Evolutionary conservation across 1,284 basidiomycete genomes (phyloP).

Genomic region (Melampsora abietis-canadensis): DNA sequence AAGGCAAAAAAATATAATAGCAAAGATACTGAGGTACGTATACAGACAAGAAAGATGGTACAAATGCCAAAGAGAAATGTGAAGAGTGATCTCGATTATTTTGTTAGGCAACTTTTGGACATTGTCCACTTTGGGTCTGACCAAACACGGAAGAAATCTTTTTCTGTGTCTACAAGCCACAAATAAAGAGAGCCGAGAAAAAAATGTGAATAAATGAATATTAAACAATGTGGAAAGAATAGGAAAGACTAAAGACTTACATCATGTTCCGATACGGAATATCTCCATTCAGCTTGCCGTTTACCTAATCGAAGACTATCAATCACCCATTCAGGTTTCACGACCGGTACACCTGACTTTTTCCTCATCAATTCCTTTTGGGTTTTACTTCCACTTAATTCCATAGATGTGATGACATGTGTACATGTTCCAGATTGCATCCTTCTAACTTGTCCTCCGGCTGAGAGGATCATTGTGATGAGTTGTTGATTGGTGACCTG

Average conservation of each 20-base stretch:
- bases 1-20: no score
- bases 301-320: slow-evolving; percentile 28
- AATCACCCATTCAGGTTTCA: slow-evolving; percentile 29
- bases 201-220: no score
- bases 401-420: slow-evolving; percentile 34
- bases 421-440: slow-evolving; percentile 13
- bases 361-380: slow-evolving; percentile 13
- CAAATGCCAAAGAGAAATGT: no score
- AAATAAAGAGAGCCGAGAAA: no score
- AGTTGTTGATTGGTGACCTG: slow-evolving; percentile 22
- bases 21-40: no score
- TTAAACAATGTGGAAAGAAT: no score
- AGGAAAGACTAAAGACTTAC: not conserved
- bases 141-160: no score
- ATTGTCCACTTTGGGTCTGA: no score
- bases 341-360: slow-evolving; percentile 17
- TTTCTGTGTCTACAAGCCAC: no score
- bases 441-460: slow-evolving; percentile 26
- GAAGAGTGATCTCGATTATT: no score
- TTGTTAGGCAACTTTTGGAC: no score
- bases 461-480: slow-evolving; percentile 18
- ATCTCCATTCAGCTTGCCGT: slow-evolving; percentile 39
- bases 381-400: slow-evolving; percentile 32
- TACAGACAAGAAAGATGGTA: no score
- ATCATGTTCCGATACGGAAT: slow-evolving; percentile 11